Conservation (phyloP, 2,329 filamentous ascomycete genomes). For the Penicillium sp. region DNA sequence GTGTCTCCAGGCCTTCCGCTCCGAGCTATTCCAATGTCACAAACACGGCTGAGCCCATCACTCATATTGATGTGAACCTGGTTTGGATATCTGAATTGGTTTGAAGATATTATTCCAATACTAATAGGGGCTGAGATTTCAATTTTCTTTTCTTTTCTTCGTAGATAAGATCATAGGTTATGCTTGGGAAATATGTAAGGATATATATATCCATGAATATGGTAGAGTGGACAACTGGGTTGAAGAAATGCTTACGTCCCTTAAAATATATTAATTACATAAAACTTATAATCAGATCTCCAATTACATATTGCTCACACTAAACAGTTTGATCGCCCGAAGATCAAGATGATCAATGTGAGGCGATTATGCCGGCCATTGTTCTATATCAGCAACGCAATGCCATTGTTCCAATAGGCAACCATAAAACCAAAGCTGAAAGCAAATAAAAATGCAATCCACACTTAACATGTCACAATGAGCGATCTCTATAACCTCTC, state of each 20-base stretch:
- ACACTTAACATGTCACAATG: neutral
- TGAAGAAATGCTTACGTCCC: neutral
- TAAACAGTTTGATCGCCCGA: neutral
- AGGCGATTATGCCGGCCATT: neutral
- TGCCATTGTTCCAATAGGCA: neutral
- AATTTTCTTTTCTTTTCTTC: neutral
- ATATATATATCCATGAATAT: neutral
- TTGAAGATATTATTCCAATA: neutral
- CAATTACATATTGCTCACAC: neutral
- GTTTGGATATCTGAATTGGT: neutral
- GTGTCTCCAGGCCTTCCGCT: too few species aligned
- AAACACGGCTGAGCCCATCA: neutral
- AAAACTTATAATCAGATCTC: neutral
- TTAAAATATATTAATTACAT: neutral
- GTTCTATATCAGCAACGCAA: neutral
- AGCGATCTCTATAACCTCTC: neutral
- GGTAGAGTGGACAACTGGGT: neutral
- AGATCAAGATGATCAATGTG: conserved; percentile 8
- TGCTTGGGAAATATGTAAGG: neutral
- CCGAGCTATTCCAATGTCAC: neutral
- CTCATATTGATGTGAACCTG: neutral
- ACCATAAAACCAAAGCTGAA: neutral
- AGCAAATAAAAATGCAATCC: neutral
- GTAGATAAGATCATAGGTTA: too few species aligned
- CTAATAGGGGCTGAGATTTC: neutral